Evolutionary conservation across 2,329 filamentous ascomycete genomes (phyloP), one percentile per base, ranked within the genome.

Genomic region (Knoxdaviesia capensis): DNA sequence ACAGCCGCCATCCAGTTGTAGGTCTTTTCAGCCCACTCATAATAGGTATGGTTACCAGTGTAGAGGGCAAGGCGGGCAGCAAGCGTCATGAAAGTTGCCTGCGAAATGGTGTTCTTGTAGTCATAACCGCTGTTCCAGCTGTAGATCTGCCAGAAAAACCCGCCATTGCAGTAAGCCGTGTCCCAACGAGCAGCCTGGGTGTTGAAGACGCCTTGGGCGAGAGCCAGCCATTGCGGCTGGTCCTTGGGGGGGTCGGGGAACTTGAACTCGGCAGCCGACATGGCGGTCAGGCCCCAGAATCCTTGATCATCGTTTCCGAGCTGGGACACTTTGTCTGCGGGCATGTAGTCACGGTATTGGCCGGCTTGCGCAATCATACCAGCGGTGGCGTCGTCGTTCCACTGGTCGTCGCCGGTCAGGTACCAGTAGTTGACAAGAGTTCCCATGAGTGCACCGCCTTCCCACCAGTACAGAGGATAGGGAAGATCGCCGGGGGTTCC

Each of bases 101-200:
- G 71, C 0, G 71, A 74, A 45, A 77, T 74, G 3, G 71, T 66
- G 45, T 77, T 77, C 52, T 77, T 90, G 66, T 88, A 86, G 50
- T 79, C 69, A 58, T 78, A 93, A 9, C 85, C 86, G 36, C 70
- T 74, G 54, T 92, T 90, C 64, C 82, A 86, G 1, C 71, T 66
- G 54, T 81, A 88, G 39, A 93, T 85, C 59, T 93, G 85, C 82
- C 82, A 88, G 47, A 80, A 71, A 41, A 90, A 56, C 5, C 84
- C 85, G 36, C 84, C 84, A n/a, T 65, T 66, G 50, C 84, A 92
- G 41, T 71, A 61, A 1, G 64, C 57, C 1, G 56, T 63, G 47
- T 87, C 81, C 84, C 82, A 90, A 34, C 82, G 72, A 31, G 65
- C 62, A 3, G 74, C 75, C 52, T 88, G 82, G 2, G 75, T 78